These are phyloP conservation scores for Neofusicoccum cordaticola DNA, from an alignment of 2,329 filamentous ascomycete species.

Conservation along the genomic window DNA sequence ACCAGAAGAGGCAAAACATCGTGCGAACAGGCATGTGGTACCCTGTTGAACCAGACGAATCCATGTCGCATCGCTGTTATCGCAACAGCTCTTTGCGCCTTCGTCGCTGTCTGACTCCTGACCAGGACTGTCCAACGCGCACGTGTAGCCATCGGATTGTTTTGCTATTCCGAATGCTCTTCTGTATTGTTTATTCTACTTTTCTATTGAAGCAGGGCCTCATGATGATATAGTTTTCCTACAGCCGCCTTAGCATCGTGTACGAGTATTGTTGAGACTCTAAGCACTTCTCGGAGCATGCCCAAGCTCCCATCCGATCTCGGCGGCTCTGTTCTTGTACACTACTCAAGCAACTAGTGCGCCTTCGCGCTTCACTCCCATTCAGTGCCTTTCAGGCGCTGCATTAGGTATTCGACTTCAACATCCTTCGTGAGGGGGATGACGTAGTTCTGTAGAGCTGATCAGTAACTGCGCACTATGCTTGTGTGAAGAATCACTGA, in stretches of 20 bases:
- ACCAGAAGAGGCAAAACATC: neutral
- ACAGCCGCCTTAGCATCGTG: too few relatives aligned
- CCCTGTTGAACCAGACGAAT: neutral
- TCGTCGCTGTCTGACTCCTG: too few relatives aligned
- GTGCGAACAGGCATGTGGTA: neutral
- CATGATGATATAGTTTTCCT: neutral
- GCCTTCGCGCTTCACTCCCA: constrained; percentile 36
- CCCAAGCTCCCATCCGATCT: too few relatives aligned
- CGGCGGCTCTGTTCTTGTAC: neutral
- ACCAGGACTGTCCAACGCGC: too few relatives aligned
- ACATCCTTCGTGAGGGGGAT: constrained; percentile 98
- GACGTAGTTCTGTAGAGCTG: constrained; percentile 63
- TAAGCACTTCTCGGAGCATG: too few relatives aligned
- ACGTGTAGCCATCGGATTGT: too few relatives aligned
- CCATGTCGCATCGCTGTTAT: too few relatives aligned
- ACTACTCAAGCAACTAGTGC: neutral
- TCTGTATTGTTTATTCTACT: neutral
- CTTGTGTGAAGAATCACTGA: constrained; percentile 55
- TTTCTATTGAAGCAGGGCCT: neutral
- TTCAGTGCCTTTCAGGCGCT: constrained; percentile 65
- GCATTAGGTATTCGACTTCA: constrained; percentile 97
- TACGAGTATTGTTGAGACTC: too few relatives aligned
- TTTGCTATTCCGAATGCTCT: too few relatives aligned
- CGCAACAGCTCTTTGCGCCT: too few relatives aligned
- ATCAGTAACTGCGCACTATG: neutral